These are phyloP conservation scores for Sistotremastrum suecicum DNA, from an alignment of 768 basidiomycete species.

Conservation along the genomic window DNA sequence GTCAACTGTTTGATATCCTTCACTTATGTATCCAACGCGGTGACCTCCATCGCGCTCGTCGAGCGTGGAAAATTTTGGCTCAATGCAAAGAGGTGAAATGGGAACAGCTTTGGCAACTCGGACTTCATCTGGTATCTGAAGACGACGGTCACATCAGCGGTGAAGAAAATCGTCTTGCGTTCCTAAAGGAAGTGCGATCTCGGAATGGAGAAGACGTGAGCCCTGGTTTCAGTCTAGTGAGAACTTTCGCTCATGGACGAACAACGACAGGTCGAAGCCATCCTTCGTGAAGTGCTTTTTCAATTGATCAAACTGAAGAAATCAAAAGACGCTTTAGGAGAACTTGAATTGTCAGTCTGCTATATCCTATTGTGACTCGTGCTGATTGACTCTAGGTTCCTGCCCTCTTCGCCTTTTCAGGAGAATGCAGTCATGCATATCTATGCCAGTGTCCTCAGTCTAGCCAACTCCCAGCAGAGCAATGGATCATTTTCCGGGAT, in stretches of 20 bases:
- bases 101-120: conserved; percentile 56
- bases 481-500: background rate
- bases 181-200: conserved; percentile 57
- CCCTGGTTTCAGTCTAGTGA: conserved; percentile 1
- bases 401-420: conserved; percentile 79
- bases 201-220: conserved; percentile 53
- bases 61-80: conserved; percentile 61
- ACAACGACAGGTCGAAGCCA: conserved; percentile 44
- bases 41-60: conserved; percentile 47
- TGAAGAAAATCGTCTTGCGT: conserved; percentile 33
- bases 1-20: conserved; percentile 60
- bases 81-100: conserved; percentile 71
- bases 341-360: conserved; percentile 62
- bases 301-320: conserved; percentile 42
- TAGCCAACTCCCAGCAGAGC: conserved; percentile 13
- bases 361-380: background rate
- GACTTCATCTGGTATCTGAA: conserved; percentile 38
- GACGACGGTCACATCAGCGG: conserved; percentile 15
- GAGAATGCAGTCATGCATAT: conserved; percentile 68
- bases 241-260: conserved; percentile 1
- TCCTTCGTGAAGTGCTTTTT: conserved; percentile 65
- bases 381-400: conserved; percentile 36
- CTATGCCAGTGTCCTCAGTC: conserved; percentile 65
- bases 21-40: conserved; percentile 55
- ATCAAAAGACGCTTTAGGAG: conserved; percentile 63